These are phyloP conservation scores for Aspergillus awamori DNA, from an alignment of 2,329 filamentous ascomycete genomes.

Conservation along the genomic window DNA sequence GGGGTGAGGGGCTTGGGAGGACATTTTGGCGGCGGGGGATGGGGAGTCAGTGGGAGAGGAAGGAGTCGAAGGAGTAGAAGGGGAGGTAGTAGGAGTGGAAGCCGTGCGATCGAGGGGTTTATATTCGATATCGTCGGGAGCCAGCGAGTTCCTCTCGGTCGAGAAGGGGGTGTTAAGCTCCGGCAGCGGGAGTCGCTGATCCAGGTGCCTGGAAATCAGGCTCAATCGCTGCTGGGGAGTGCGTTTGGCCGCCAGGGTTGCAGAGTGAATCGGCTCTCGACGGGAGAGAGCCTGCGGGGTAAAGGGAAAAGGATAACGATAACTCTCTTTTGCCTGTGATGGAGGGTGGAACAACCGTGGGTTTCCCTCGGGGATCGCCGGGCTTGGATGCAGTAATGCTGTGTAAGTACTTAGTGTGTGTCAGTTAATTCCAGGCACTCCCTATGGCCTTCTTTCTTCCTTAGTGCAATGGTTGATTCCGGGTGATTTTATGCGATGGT, in stretches of 20 bases:
- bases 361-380: conserved; percentile 22
- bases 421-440: no score
- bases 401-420: no score
- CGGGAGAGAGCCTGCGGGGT: conserved; percentile 35
- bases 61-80: conserved; percentile 13
- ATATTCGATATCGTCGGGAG: conserved; percentile 59
- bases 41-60: conserved; percentile 13
- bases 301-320: conserved; percentile 11
- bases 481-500: neutral
- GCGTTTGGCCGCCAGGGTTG: conserved; percentile 53
- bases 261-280: conserved; percentile 36
- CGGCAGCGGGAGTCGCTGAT: conserved; percentile 56
- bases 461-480: neutral
- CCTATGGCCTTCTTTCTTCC: no score
- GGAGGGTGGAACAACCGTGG: conserved; percentile 5
- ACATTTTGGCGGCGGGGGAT: conserved; percentile 52
- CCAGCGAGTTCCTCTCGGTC: conserved; percentile 57
- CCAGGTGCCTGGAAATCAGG: conserved; percentile 65
- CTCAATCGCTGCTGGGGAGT: conserved; percentile 54
- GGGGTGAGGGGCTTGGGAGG: conserved; percentile 61
- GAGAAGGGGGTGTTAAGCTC: conserved; percentile 67
- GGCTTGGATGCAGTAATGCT: conserved; percentile 3
- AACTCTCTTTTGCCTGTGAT: conserved; percentile 14
- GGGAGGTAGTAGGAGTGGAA: conserved; percentile 27
- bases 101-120: conserved; percentile 42